Evolutionary conservation across 2,329 filamentous ascomycete species (phyloP).

Genomic region (Claviceps sp.): DNA sequence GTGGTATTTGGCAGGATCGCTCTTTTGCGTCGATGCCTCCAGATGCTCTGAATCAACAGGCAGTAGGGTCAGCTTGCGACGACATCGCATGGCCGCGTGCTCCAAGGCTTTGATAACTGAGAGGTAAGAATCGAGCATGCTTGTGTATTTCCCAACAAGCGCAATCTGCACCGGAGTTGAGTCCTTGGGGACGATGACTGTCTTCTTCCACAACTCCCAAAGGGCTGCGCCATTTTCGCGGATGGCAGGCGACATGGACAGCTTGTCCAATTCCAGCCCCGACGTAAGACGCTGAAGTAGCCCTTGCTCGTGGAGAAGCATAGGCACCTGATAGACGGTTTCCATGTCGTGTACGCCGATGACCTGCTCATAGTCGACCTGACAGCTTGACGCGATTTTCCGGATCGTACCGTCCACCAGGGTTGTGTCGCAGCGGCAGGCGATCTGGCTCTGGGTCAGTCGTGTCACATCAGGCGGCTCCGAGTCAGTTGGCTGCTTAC

Average conservation of each 20-base stretch:
- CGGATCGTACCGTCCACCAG: conserved; percentile 62
- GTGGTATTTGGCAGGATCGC: conserved; percentile 60
- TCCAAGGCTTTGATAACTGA: conserved; percentile 77
- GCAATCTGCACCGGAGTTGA: conserved; percentile 62
- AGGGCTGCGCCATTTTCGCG: conserved; percentile 51
- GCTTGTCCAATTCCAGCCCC: conserved; percentile 49
- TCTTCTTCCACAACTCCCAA: conserved; percentile 66
- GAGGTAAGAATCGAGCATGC: conserved; percentile 75
- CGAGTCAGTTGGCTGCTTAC: conserved; percentile 25
- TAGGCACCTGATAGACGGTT: conserved; percentile 84
- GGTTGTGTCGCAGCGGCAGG: conserved; percentile 73
- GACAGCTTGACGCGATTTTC: conserved; percentile 84
- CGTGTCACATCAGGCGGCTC: too few species aligned
- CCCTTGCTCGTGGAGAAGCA: conserved; percentile 67
- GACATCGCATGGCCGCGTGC: conserved; percentile 79
- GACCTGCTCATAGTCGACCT: conserved; percentile 75
- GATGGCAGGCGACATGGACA: conserved; percentile 38
- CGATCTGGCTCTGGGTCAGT: conserved; percentile 45
- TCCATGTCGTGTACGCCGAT: conserved; percentile 81
- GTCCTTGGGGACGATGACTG: conserved; percentile 40
- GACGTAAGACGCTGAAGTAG: conserved; percentile 54
- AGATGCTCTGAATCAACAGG: conserved; percentile 81
- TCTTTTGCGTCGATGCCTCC: conserved; percentile 49
- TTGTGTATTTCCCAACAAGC: conserved; percentile 85
- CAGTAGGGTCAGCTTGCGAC: conserved; percentile 62